Evolutionary conservation across 305 asterid genomes (phyloP), one percentile per base, ranked within the genome.

Genomic region (Fraxinus paxiana): DNA sequence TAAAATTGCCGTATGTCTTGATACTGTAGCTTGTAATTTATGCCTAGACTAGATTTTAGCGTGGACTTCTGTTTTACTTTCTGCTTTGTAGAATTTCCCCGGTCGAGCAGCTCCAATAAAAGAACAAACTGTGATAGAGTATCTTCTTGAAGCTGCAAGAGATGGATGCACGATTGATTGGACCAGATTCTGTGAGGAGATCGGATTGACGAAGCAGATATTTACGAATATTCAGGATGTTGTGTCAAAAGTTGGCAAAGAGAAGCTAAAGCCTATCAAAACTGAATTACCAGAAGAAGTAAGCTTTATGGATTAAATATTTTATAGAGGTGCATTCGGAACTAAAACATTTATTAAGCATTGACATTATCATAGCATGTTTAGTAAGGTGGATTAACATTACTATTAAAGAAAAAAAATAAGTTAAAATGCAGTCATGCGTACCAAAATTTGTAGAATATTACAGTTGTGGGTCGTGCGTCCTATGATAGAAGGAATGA

Each of bases 201-300:
- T 89, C 73, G 96, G 92, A 81, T 81, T 95, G 77, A 88, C 94
- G 1, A 84, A 76, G 81, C 96, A 90, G 85, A 83, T 85, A 37
- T 74, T 80, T 77, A 81, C 77, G 26, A 81, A n/a, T 81, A 88
- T 95, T 84, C 90, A 87, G 87, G 83, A 76, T 69, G 95, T 81
- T 33, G 85, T 87, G 63, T 77, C 87, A 33, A 92, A 87, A 91
- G 97, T 91, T 80, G 98, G 98, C 82, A 91, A 86, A 65, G 97
- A 92, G 12, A 93, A 91, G 88, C 79, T 95, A 77, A 95, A 93
- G 83, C 97, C 97, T 51, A 95, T 95, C 17, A 95, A 95, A 87
- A 86, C 75, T 48, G 98, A 95, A 88, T 87, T 95, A 82, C 92
- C 99, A 46, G 97, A 93, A 85, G 98, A 95, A 92, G 97, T 95